A percentile compares a stretch with the other conserved stretches of the same genome.
These are phyloP conservation scores for Trametopsis cervina DNA, from an alignment of 768 basidiomycete genomes.

Conservation along the genomic window DNA sequence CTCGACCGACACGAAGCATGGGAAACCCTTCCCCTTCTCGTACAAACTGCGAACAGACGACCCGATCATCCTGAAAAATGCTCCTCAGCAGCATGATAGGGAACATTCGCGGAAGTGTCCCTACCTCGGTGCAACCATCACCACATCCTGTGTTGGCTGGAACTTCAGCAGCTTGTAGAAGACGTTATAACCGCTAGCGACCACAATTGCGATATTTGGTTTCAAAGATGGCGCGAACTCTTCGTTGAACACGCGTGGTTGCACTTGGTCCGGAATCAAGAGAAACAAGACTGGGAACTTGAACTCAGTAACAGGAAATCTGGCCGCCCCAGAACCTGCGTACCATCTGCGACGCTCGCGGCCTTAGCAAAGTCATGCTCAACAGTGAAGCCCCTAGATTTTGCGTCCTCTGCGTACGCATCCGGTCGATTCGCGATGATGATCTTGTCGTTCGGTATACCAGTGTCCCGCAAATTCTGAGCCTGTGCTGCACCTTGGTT, in stretches of 20 bases:
- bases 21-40: slow-evolving; percentile 53
- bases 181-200: slow-evolving; percentile 63
- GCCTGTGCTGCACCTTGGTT: slow-evolving; percentile 65
- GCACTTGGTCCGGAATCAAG: slow-evolving; percentile 58
- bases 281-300: slow-evolving; percentile 44
- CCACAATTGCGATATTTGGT: slow-evolving; percentile 39
- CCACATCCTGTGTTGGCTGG: slow-evolving; percentile 45
- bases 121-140: slow-evolving; percentile 62
- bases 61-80: slow-evolving; percentile 54
- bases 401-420: slow-evolving; percentile 50
- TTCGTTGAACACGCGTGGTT: slow-evolving; percentile 55
- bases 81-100: no score
- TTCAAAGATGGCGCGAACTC: slow-evolving; percentile 45
- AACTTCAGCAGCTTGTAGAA: slow-evolving; percentile 54
- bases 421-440: slow-evolving; percentile 53
- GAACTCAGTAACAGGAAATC: neutral
- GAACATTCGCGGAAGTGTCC: neutral
- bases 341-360: slow-evolving; percentile 48
- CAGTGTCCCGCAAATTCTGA: slow-evolving; percentile 57
- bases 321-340: slow-evolving; percentile 7
- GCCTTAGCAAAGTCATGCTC: slow-evolving; percentile 52
- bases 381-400: slow-evolving; percentile 48
- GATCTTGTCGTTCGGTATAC: slow-evolving; percentile 55
- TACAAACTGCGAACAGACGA: slow-evolving; percentile 58
- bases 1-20: slow-evolving; percentile 59